Conservation (phyloP, 2,329 filamentous ascomycete genomes). For the Ophiostoma perfectum region DNA sequence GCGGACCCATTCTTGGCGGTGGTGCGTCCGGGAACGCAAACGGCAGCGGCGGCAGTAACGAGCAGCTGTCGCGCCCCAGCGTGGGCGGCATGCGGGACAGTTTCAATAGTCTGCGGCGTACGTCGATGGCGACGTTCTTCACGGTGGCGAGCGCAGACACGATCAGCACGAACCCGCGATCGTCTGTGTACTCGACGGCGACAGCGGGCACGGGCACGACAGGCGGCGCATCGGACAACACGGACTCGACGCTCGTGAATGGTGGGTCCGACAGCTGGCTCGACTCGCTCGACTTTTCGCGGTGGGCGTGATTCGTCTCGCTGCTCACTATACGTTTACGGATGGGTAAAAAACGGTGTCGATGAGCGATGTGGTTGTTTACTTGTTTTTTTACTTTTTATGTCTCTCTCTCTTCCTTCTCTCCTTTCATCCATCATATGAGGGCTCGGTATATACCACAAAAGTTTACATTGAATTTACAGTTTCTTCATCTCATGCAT, state of each 20-base stretch:
- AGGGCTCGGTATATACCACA: constrained; percentile 34
- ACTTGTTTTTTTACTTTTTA: neutral
- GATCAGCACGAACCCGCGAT: constrained; percentile 48
- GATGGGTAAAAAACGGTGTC: neutral
- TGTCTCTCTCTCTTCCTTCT: neutral
- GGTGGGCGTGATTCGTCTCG: constrained; percentile 35
- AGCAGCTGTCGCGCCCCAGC: constrained; percentile 20
- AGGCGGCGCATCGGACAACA: constrained; percentile 26
- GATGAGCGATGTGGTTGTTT: neutral
- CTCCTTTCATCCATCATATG: neutral
- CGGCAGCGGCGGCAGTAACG: constrained; percentile 18
- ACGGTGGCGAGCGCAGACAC: constrained; percentile 47
- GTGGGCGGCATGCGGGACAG: constrained; percentile 54
- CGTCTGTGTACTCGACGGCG: constrained; percentile 51
- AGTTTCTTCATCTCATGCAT: neutral
- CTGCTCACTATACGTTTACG: neutral
- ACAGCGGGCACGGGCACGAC: constrained; percentile 34
- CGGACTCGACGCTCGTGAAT: constrained; percentile 41
- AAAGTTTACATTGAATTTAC: constrained; percentile 31
- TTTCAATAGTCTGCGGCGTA: constrained; percentile 54
- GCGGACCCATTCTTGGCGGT: constrained; percentile 12
- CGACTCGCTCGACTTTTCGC: constrained; percentile 47
- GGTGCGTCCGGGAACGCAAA: neutral
- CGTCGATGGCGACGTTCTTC: constrained; percentile 62
- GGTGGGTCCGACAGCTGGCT: constrained; percentile 37